Percentiles rank a stretch among this genome's conserved stretches.
Evolutionary conservation across 495 filamentous ascomycete species (phyloP).

Genomic region (Penicillium bovifimosum): DNA sequence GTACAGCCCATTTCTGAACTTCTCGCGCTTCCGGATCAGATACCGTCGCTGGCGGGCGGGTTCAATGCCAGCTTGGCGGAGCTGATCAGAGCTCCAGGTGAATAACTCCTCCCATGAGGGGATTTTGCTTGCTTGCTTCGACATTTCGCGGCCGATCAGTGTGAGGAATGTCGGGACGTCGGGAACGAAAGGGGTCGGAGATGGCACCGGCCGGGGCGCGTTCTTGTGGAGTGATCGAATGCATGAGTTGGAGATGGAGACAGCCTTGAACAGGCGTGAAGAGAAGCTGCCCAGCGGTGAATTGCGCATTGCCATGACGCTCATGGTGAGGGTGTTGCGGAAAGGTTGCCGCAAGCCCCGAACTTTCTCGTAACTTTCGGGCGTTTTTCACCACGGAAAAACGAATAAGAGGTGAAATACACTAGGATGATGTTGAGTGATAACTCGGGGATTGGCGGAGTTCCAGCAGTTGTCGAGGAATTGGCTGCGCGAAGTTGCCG

Average conservation of each 20-base stretch:
- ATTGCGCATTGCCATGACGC: slow-evolving; percentile 33
- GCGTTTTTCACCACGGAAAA: neutral
- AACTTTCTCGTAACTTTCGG: neutral
- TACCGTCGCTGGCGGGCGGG: slow-evolving; percentile 76
- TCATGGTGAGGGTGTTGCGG: slow-evolving; percentile 1
- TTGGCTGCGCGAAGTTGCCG: slow-evolving; percentile 3
- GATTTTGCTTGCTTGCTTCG: slow-evolving; percentile 72
- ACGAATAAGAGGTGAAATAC: neutral
- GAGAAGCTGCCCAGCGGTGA: slow-evolving; percentile 25
- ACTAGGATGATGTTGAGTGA: neutral
- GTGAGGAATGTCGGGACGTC: slow-evolving; percentile 87
- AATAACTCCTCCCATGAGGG: slow-evolving; percentile 87
- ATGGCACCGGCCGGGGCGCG: slow-evolving; percentile 46
- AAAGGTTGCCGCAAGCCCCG: slow-evolving; percentile 4
- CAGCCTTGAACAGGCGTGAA: slow-evolving; percentile 22
- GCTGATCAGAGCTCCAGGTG: slow-evolving; percentile 64
- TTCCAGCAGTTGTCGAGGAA: neutral
- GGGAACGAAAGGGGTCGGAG: slow-evolving; percentile 77
- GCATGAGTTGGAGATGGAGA: slow-evolving; percentile 26
- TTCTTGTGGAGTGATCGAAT: slow-evolving; percentile 33
- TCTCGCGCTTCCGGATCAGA: slow-evolving; percentile 78
- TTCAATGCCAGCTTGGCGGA: slow-evolving; percentile 80
- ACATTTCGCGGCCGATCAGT: slow-evolving; percentile 82
- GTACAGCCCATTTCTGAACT: slow-evolving; percentile 67
- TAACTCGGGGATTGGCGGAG: neutral